These are phyloP conservation scores for Fusarium sororula DNA, from an alignment of 2,329 filamentous ascomycete genomes.

Conservation along the genomic window DNA sequence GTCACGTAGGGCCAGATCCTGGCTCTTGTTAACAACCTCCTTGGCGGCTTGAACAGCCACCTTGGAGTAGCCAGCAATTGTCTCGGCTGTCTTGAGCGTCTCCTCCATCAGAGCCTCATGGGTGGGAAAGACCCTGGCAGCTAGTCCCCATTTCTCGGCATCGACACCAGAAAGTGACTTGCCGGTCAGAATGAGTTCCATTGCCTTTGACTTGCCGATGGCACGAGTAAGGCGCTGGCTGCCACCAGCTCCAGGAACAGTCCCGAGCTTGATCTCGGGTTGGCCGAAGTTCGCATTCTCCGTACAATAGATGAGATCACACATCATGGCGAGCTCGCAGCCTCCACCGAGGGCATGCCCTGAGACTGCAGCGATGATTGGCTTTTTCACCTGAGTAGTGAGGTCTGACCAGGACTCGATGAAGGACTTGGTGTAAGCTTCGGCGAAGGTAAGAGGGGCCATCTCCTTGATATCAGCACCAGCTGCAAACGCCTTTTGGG, in stretches of 20 bases:
- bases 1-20: slow-evolving; percentile 86
- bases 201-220: slow-evolving; percentile 84
- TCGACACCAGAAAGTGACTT: slow-evolving; percentile 84
- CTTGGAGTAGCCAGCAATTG: slow-evolving; percentile 84
- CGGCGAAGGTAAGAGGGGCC: slow-evolving; percentile 87
- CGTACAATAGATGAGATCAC: slow-evolving; percentile 92
- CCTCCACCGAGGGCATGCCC: slow-evolving; percentile 95
- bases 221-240: slow-evolving; percentile 87
- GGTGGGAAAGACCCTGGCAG: slow-evolving; percentile 80
- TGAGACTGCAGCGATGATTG: slow-evolving; percentile 92
- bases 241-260: slow-evolving; percentile 90
- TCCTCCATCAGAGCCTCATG: slow-evolving; percentile 85
- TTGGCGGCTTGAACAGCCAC: slow-evolving; percentile 92
- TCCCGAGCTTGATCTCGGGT: slow-evolving; percentile 95
- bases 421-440: slow-evolving; percentile 89
- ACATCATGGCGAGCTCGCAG: slow-evolving; percentile 98
- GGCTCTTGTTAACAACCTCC: slow-evolving; percentile 99
- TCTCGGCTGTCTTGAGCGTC: slow-evolving; percentile 84
- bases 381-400: slow-evolving; percentile 87
- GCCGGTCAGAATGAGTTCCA: slow-evolving; percentile 91
- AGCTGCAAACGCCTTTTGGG: slow-evolving; percentile 88
- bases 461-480: slow-evolving; percentile 99
- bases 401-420: slow-evolving; percentile 95
- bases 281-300: slow-evolving; percentile 90
- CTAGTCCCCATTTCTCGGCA: slow-evolving; percentile 90